Base-by-base conservation (phyloP, 306 rosid species). In the Hippophae rhamnoides region DNA sequence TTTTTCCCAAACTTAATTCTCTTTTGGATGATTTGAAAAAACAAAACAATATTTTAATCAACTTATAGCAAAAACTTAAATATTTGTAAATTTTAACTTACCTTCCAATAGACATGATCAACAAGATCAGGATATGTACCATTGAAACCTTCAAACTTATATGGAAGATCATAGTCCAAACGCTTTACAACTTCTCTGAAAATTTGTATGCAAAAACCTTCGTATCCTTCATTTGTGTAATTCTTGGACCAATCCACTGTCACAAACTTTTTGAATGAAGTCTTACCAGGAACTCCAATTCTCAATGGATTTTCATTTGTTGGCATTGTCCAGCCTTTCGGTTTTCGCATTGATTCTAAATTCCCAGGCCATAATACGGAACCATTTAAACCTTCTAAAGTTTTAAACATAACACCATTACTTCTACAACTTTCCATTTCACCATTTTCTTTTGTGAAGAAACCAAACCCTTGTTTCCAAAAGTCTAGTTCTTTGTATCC, bases 311-410 rank as follows among this genome's bases (percentile, higher is more conserved):
- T 82, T 14, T 38, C 52, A 63, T 47, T 60, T 9, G 77, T 72
- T 9, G 94, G 94, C 58, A 88, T 52, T 47, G 64, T 66, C 94
- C 94, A 88, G 1, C 94, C 96, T 57, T 72, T 76, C 8, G 96
- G 89, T 65, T 5, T 60, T n/a, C 54, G 10, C 0, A 5, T 49
- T 31, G 38, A 6, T 4, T 1, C 0, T 23, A 41, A 41, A 56
- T 84, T 71, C 42, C 95, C 93, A 0, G 95, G 95, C 95, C 95
- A 87, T 69, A 65, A 58, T 54, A 80, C 81, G 0, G 49, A n/a
- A 54, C 71, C 79, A 47, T 18, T 58, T 13, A 79, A 74, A 58
- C 53, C 53, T 42, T 53, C 46, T 45, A 27, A 44, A 23, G 53
- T 64, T 65, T 64, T 60, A 67, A 52, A 40, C 57, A 26, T 56